Base-by-base conservation (phyloP, 2,329 filamentous ascomycete species). In the Cadophora luteo-olivacea region DNA sequence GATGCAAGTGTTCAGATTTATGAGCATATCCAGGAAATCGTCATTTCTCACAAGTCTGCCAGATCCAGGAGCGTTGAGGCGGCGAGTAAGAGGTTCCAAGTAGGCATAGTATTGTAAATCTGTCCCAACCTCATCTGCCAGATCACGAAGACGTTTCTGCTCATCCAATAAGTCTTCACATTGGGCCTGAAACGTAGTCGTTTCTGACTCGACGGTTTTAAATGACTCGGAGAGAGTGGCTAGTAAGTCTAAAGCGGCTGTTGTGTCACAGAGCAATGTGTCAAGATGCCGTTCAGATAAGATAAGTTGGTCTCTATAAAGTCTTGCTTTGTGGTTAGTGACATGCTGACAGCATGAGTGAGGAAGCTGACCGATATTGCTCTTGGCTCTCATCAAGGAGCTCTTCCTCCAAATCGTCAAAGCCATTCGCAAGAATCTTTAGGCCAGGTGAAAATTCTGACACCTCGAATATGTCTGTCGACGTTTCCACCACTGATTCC, bases 71-170 rank as follows among this genome's bases (percentile, higher is more conserved):
- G 94, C 94, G 82, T 98, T 98, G 68, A 99, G 87, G 16, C 94
- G 88, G 66, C 94, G 87, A 0, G 94, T 97, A 69, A 95, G 94
- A 58, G 91, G 94, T 72, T 99, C 96, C 6, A 99, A 86, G 77
- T 97, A 97, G 24, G 92, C 89, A 79, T 99, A 99, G 80, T 97
- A 97, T 77, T 94, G 90, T n/a, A 97, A 83, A 74, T 97, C 97
- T 29, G 92, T 92, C 32, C 92, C 91, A 67, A 99, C 91, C 68
- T 94, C 91, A 73, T 97, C 89, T 2, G 94, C 93, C 52, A 99
- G 85, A 72, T 86, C 87, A 70, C 92, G 89, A 51, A 97, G 85
- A 29, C 92, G 89, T 74, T 86, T 88, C 81, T 98, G 94, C 75
- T 97, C 94, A 0, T 87, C 84, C 36, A 98, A 82, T 2, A 99